Conservation (phyloP, 345 rosid species). For the Eucalyptus fibrosa region DNA sequence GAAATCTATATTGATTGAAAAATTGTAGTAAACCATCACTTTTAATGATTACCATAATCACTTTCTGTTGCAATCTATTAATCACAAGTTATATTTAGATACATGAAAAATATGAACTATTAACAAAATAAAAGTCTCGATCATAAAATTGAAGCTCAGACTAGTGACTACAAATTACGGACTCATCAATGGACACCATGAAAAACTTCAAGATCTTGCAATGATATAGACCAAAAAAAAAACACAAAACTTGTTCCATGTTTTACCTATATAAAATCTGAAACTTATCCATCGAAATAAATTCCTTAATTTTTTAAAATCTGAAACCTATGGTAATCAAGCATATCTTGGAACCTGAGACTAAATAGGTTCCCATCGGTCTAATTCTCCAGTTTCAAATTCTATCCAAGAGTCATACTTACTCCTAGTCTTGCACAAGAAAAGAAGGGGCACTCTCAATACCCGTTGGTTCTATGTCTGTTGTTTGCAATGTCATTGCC, state of each 20-base stretch:
- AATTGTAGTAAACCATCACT: fast-evolving
- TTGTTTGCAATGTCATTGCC: not conserved
- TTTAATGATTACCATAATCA: no score
- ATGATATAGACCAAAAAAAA: not conserved
- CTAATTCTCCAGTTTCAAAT: no score
- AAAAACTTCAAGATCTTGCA: no score
- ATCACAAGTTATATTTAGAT: no score
- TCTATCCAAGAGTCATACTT: no score
- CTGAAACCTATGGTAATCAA: fast-evolving
- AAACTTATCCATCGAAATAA: fast-evolving
- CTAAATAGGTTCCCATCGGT: fast-evolving
- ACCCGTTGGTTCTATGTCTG: not conserved
- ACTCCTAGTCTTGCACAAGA: not conserved
- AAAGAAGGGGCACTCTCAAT: not conserved
- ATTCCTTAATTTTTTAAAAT: no score
- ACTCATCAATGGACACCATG: no score
- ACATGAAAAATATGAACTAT: fast-evolving
- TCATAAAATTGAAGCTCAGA: no score
- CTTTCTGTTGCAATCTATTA: fast-evolving
- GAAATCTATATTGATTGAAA: no score
- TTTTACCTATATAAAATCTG: no score
- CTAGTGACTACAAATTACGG: fast-evolving
- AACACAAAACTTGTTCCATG: no score
- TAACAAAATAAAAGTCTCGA: no score
- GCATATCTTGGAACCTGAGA: not conserved